Evolutionary conservation across 441 rosid species (phyloP).

Genomic region (Caryocar brasiliense): DNA sequence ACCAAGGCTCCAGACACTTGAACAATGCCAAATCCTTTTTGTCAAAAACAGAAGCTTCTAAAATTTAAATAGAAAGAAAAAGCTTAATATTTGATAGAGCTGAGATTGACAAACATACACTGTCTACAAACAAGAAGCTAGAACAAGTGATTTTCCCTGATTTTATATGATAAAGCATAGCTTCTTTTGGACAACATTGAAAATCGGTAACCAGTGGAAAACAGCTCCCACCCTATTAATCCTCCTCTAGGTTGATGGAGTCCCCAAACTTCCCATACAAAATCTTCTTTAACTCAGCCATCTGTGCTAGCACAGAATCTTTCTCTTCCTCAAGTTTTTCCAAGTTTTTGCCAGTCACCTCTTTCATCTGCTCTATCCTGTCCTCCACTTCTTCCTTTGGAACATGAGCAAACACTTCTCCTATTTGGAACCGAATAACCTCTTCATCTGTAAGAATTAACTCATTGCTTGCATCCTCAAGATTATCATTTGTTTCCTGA

Average conservation of each 20-base stretch:
- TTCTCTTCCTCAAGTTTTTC: conserved; percentile 69
- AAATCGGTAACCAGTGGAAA: neutral
- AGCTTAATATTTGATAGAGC: neutral
- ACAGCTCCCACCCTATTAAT: conserved; percentile 15
- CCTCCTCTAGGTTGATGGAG: conserved; percentile 89
- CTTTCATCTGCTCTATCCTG: conserved; percentile 69
- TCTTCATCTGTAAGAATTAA: conserved; percentile 86
- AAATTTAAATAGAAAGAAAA: neutral
- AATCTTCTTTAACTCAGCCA: conserved; percentile 69
- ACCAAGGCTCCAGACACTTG: too few relatives aligned
- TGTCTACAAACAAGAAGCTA: neutral
- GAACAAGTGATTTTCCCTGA: neutral
- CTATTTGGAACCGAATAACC: conserved; percentile 66
- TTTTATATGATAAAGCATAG: neutral
- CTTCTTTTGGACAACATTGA: neutral
- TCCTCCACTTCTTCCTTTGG: conserved; percentile 77
- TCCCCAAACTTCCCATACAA: conserved; percentile 76
- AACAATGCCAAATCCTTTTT: too few relatives aligned
- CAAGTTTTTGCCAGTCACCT: conserved; percentile 46
- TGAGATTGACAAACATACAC: neutral
- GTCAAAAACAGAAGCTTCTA: too few relatives aligned
- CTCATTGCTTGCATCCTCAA: conserved; percentile 85
- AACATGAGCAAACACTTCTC: conserved; percentile 83
- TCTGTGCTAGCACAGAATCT: conserved; percentile 39
- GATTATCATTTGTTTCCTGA: conserved; percentile 71